A percentile compares a stretch with the other conserved stretches of the same genome.
These are phyloP conservation scores for Isabelozyma pseudorhagii DNA, from an alignment of 805 yeast species.

Conservation along the genomic window DNA sequence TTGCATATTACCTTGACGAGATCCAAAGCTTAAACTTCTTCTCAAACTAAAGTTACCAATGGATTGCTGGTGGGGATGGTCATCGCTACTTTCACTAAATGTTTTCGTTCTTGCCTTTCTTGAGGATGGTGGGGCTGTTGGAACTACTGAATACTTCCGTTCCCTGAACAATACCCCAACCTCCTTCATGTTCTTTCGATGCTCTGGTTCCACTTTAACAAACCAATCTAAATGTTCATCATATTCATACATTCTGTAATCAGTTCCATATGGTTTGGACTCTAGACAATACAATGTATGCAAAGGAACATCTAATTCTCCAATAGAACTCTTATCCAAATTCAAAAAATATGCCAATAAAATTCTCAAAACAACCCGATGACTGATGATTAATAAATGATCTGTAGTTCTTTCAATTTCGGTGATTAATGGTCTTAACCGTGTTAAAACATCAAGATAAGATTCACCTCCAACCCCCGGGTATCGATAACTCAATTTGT, in stretches of 20 bases:
- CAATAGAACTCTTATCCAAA: slow-evolving; percentile 72
- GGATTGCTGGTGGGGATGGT: not conserved
- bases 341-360: slow-evolving; percentile 87
- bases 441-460: slow-evolving; percentile 86
- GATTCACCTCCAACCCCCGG: slow-evolving; percentile 99
- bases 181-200: slow-evolving; percentile 60
- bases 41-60: slow-evolving; percentile 20
- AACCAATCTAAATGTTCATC: slow-evolving; percentile 79
- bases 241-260: slow-evolving; percentile 86
- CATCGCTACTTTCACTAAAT: slow-evolving; percentile 1
- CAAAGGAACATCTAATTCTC: slow-evolving; percentile 88
- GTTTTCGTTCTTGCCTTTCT: slow-evolving; percentile 6
- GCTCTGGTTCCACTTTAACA: slow-evolving; percentile 57
- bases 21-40: slow-evolving; percentile 18
- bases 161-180: slow-evolving; percentile 69
- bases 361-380: slow-evolving; percentile 87
- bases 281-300: slow-evolving; percentile 89
- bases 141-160: slow-evolving; percentile 69
- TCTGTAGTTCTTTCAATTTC: slow-evolving; percentile 91
- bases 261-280: slow-evolving; percentile 93
- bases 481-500: slow-evolving; percentile 82
- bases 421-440: slow-evolving; percentile 84
- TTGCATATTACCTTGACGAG: not conserved
- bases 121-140: slow-evolving; percentile 60
- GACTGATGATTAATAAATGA: slow-evolving; percentile 79